phyloP scores from a whole-genome alignment of 441 rosid genomes.

The Euphorbia schlechtendalii region DNA sequence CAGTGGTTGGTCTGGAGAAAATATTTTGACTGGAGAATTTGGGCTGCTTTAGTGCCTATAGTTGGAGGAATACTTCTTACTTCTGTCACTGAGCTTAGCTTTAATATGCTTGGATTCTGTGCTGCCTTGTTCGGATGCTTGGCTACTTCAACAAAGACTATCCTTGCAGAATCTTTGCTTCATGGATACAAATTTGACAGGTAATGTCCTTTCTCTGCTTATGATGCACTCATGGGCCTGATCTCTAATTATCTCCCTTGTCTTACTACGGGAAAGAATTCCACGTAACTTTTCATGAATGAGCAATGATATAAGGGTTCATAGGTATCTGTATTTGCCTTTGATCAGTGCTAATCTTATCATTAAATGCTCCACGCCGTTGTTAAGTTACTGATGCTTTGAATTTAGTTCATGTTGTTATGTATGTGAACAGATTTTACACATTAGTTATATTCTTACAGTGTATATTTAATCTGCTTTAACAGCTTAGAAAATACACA shows the following conservation, averaged over 20 bases:
- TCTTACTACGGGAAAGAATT: no score
- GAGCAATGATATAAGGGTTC: not conserved
- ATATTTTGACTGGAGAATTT: conserved; percentile 92
- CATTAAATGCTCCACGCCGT: not conserved
- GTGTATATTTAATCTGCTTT: not conserved
- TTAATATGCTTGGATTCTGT: conserved; percentile 91
- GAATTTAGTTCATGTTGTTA: no score
- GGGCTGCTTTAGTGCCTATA: conserved; percentile 92
- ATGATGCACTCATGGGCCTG: conserved; percentile 5
- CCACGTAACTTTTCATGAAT: no score
- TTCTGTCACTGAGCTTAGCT: conserved; percentile 91
- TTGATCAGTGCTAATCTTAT: not conserved
- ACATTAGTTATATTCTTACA: no score
- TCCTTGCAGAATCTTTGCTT: conserved; percentile 95
- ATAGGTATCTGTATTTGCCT: no score
- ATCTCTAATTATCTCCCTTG: not conserved
- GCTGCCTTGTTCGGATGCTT: conserved; percentile 97
- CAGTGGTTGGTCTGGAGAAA: conserved; percentile 99
- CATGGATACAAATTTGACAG: conserved; percentile 99
- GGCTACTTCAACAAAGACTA: conserved; percentile 98
- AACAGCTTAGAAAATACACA: not conserved
- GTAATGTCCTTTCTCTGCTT: conserved; percentile 29
- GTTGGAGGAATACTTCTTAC: conserved; percentile 97
- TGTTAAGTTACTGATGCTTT: no score
- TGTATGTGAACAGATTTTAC: no score